phyloP scores from a whole-genome alignment of 2,329 filamentous ascomycete genomes.

The Sarocladiaceae sp. region DNA sequence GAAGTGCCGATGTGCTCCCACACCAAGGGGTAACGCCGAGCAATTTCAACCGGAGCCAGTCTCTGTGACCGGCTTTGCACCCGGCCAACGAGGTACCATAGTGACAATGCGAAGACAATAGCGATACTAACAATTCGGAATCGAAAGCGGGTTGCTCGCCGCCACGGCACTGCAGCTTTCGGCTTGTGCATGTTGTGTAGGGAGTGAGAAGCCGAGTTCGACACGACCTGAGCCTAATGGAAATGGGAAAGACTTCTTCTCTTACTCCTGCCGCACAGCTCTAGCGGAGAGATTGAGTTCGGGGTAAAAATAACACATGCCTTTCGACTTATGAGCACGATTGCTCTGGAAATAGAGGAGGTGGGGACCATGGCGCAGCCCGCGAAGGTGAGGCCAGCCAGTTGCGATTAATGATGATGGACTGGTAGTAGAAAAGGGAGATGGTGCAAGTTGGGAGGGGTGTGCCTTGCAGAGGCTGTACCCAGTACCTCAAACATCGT shows the following conservation, averaged over 20 bases:
- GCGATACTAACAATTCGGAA: neutral
- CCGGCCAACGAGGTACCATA: neutral
- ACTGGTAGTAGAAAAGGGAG: too few relatives aligned
- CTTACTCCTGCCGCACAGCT: too few relatives aligned
- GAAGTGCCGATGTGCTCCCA: conserved; percentile 17
- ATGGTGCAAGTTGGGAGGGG: too few relatives aligned
- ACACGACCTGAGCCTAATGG: neutral
- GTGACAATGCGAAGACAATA: neutral
- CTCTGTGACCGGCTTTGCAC: neutral
- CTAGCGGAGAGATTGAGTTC: too few relatives aligned
- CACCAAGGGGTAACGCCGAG: conserved; percentile 13
- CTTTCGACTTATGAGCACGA: too few relatives aligned
- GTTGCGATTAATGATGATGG: too few relatives aligned
- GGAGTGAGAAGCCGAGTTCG: neutral
- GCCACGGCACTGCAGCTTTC: neutral
- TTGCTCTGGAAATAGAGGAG: too few relatives aligned
- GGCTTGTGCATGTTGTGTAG: conserved; percentile 1
- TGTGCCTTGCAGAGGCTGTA: too few relatives aligned
- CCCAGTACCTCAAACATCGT: too few relatives aligned
- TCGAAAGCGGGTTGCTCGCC: neutral
- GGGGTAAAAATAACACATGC: too few relatives aligned
- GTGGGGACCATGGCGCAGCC: too few relatives aligned
- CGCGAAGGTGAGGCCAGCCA: too few relatives aligned
- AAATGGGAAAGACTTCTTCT: neutral
- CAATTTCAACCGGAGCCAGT: neutral